phyloP scores from a whole-genome alignment of 345 rosid genomes.

The Eucalyptus guilfoylei region DNA sequence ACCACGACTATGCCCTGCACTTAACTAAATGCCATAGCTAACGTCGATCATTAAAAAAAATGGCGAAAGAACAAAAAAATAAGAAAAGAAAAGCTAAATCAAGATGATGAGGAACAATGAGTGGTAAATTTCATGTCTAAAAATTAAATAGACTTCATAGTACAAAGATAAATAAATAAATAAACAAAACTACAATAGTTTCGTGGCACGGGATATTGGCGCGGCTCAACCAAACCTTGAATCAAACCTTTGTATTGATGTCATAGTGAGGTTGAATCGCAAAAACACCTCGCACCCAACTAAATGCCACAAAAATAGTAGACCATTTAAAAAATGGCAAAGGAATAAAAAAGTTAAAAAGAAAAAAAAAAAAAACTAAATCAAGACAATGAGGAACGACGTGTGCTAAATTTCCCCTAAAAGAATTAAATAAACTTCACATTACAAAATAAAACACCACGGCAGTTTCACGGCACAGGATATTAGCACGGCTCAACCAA shows the following conservation, averaged over 20 bases:
- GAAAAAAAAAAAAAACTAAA: background rate
- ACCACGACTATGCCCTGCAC: background rate
- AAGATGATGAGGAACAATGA: background rate
- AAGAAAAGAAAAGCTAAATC: background rate
- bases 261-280: background rate
- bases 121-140: background rate
- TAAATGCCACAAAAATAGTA: background rate
- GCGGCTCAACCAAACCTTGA: background rate
- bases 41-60: background rate
- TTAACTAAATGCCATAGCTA: background rate
- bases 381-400: background rate
- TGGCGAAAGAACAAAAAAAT: background rate
- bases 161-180: background rate
- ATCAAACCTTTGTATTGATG: background rate
- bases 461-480: fast-evolving
- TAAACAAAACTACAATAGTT: background rate
- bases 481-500: background rate
- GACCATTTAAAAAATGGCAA: background rate
- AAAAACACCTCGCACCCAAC: background rate
- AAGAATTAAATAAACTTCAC: background rate
- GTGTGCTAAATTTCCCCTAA: background rate
- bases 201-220: background rate
- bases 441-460: background rate
- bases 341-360: background rate
- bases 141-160: background rate